phyloP scores from a whole-genome alignment of 768 basidiomycete species.

The Lactifluus piperatus region DNA sequence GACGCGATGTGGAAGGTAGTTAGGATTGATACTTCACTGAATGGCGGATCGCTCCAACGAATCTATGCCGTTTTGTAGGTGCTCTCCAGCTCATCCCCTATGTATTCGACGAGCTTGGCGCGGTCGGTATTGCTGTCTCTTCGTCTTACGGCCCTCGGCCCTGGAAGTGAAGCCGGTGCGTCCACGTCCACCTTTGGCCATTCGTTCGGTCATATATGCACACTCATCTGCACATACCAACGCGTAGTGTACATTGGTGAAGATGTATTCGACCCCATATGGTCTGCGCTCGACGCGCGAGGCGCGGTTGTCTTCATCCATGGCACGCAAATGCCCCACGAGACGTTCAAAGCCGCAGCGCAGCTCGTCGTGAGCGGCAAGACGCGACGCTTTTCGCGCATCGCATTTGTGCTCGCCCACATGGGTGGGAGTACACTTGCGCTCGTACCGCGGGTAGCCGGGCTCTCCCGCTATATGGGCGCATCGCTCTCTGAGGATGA shows the following conservation, averaged over 20 bases:
- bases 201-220: not conserved
- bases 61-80: constrained; percentile 30
- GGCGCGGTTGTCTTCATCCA: constrained; percentile 61
- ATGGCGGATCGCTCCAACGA: not conserved
- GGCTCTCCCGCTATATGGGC: constrained; percentile 62
- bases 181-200: not conserved
- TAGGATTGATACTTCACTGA: no score
- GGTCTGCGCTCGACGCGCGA: constrained; percentile 58
- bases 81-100: constrained; percentile 51
- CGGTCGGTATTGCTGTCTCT: constrained; percentile 55
- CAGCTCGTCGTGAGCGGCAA: constrained; percentile 66
- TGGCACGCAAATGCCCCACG: constrained; percentile 64
- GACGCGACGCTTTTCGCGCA: constrained; percentile 50
- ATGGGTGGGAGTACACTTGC: constrained; percentile 59
- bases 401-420: constrained; percentile 64
- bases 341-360: constrained; percentile 75
- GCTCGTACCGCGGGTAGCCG: constrained; percentile 61
- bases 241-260: constrained; percentile 58
- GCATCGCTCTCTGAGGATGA: constrained; percentile 53
- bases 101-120: constrained; percentile 50
- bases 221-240: not conserved
- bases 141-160: constrained; percentile 67
- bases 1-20: constrained; percentile 53
- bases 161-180: constrained; percentile 45
- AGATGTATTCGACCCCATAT: constrained; percentile 53